Percentiles rank a stretch among this genome's conserved stretches.
Conservation (phyloP, 2,329 filamentous ascomycete species). For the Fusarium sp. region DNA sequence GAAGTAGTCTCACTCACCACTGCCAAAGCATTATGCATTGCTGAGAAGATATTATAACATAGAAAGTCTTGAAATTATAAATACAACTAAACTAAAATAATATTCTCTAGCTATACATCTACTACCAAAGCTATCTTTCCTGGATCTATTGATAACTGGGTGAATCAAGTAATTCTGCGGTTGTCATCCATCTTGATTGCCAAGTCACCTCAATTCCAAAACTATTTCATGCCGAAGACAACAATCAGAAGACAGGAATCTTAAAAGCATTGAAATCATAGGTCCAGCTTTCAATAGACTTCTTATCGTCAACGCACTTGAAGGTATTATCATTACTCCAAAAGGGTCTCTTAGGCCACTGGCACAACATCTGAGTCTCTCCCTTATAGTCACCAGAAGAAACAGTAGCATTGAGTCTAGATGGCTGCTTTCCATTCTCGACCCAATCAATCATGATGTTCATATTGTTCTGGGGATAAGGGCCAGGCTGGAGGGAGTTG, state of each 20-base stretch:
- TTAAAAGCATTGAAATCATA: background rate
- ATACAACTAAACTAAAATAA: no score
- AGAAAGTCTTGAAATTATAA: no score
- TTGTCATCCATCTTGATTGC: no score
- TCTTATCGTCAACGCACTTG: background rate
- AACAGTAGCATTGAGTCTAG: background rate
- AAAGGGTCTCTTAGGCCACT: constrained; percentile 5
- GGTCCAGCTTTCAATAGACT: constrained; percentile 5
- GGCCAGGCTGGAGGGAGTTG: constrained; percentile 3
- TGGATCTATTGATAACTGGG: no score
- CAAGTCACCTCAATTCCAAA: no score
- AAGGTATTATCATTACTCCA: background rate
- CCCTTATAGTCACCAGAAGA: constrained; percentile 2
- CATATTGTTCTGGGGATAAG: constrained; percentile 15
- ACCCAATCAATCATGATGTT: constrained; percentile 12
- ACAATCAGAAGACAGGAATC: constrained; percentile 4
- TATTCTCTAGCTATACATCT: no score
- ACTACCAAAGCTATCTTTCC: no score
- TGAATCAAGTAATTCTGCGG: no score
- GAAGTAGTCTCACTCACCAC: no score
- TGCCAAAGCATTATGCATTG: no score
- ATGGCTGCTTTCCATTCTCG: constrained; percentile 1
- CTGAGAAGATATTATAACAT: no score
- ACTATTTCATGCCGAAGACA: no score
- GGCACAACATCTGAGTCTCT: constrained; percentile 13